Base-by-base conservation (phyloP, 371 early-diverging fungal genomes). In the Mucor indicus region DNA sequence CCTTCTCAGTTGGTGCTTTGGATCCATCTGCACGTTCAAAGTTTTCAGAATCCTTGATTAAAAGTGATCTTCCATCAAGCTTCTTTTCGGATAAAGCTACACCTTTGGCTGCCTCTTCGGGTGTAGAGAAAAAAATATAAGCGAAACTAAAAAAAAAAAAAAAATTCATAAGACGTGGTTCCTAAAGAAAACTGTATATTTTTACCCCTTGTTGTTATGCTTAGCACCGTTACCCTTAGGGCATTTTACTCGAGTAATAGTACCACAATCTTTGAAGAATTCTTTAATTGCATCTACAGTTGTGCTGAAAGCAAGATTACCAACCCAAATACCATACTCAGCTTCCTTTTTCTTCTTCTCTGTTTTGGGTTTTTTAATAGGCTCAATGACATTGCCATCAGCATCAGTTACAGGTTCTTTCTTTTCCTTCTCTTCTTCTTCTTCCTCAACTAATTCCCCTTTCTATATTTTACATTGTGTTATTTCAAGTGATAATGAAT, bases 241-340 rank as follows among this genome's bases (percentile, higher is more conserved):
- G 59, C 86, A 64, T 29, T 83, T 79, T 29, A 89, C 53, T 31
- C 90, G 80, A n/a, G 81, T 84, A n/a, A 86, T 77, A 3, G 69
- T 62, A 11, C 83, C 81, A 33, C 80, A 79, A 11, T 69, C 65
- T 6, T 51, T 51, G 65, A 89, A 83, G 57, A 83, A 87, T 25
- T 72, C 66, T 16, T 54, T 55, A 39, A 89, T 57, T 0, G 74
- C 61, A 31, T 80, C 77, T 17, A 69, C 68, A 2, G 80, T 77
- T 8, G 83, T 83, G 4, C 69, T 41, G 53, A 75, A 89, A 11
- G 81, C 66, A 25, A 89, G 62, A 59, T 89, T 89, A 6, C 90
- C 90, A 24, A 89, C 82, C 90, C 90, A 89, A 40, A 88, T 71
- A 57, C 86, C 80, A 38, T 59, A 72, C 36, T 78, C 71, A 23